Evolutionary conservation across 495 filamentous ascomycete genomes (phyloP), one percentile per base, ranked within the genome.

Genomic region (Xylaria curta): DNA sequence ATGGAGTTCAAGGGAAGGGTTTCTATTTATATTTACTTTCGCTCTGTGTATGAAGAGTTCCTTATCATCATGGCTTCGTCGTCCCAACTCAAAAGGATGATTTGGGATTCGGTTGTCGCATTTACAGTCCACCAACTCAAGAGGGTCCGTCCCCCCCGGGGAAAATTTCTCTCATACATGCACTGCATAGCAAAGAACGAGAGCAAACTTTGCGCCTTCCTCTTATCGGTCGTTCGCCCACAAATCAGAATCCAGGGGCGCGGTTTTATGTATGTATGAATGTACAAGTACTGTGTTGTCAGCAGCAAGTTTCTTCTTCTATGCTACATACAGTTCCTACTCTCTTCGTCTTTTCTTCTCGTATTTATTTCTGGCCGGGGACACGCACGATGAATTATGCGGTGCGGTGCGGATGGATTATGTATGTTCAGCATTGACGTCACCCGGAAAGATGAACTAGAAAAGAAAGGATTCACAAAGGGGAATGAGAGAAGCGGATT

Each of bases 1-100:
- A 71, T 54, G 77, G 76, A 75, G 77, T 79, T 77, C 47, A 38
- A 61, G 70, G 53, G 36, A 3, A 56, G 33, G 40, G 54, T 56
- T 58, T n/a, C n/a, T 56, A 13, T 59, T 51, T 46, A 33, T 38
- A 21, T 3, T 60, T 10, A 60, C 44, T 58, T 58, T 33, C 26
- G 19, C 12, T 21, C 12, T 44, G 17, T 44, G 28, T 44, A 21
- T n/a, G 42, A n/a, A 21, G 28, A 12, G 47, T 12, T 33, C 12
- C 46, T 66, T 5, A 66, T 53, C 31, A 38, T 66, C 1, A 51
- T 51, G 44, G 44, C 8, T 33, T 28, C 21, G 51, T 59, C 40
- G 53, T 68, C 19, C 8, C 58, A 21, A 53, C 21, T 38, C 1
- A 36, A 40, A 31, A 44, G 24, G 24, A 31, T 4, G 12, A 46